A percentile compares a stretch with the other conserved stretches of the same genome.
Conservation (phyloP, 148 eudicot genomes). For the Nepenthes mirabilis region DNA sequence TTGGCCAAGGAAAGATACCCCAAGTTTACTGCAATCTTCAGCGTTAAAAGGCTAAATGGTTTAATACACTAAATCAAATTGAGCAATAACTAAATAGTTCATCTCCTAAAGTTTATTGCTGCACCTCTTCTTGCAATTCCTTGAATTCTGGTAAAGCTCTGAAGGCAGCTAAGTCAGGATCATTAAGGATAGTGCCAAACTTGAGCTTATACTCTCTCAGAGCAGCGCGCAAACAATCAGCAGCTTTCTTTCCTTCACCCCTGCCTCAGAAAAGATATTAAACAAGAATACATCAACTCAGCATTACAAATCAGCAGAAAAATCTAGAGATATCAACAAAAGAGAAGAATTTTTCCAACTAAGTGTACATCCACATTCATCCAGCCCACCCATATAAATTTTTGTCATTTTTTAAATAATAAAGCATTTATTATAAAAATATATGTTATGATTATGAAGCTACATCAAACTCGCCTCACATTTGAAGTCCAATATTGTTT, state of each 20-base stretch:
- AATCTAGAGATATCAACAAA: no score
- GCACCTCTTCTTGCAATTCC: constrained; percentile 97
- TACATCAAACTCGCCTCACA: no score
- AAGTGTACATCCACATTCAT: no score
- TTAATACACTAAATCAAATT: neutral
- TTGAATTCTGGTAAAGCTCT: constrained; percentile 92
- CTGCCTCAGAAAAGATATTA: constrained; percentile 39
- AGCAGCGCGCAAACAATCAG: constrained; percentile 84
- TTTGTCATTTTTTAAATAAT: no score
- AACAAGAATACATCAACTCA: constrained; percentile 7
- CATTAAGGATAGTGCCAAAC: constrained; percentile 93
- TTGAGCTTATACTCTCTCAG: constrained; percentile 81
- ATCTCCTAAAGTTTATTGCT: constrained; percentile 4
- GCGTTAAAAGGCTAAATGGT: neutral
- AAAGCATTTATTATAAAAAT: no score
- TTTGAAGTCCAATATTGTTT: no score
- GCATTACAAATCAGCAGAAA: no score
- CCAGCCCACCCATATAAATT: no score
- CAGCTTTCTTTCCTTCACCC: constrained; percentile 93
- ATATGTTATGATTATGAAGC: no score
- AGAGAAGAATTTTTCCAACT: no score
- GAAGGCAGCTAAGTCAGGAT: constrained; percentile 97
- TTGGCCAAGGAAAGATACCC: no score
- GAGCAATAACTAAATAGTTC: neutral
- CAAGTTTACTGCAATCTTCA: no score